phyloP scores from a whole-genome alignment of 208 protist genomes.

The Leishmania turanica region DNA sequence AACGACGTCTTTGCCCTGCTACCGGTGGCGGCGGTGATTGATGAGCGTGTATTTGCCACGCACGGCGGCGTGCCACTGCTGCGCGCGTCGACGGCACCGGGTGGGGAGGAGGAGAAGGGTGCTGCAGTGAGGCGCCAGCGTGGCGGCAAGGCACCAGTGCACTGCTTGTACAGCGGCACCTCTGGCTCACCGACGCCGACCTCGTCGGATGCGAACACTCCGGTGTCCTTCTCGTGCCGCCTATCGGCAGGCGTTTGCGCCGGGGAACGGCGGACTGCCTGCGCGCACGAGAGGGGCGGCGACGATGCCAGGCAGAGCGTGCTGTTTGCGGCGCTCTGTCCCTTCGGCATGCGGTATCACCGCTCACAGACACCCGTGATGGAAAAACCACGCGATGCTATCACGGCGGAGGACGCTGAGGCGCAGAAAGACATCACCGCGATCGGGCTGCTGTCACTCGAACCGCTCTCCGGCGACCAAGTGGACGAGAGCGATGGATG shows the following conservation, averaged over 20 bases:
- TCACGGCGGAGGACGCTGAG: neutral
- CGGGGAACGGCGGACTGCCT: neutral
- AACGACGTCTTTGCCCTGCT: slow-evolving; percentile 78
- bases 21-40: slow-evolving; percentile 85
- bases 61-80: slow-evolving; percentile 91
- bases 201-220: neutral
- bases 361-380: neutral
- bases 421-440: neutral
- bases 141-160: too few relatives aligned
- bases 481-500: neutral
- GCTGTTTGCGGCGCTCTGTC: neutral
- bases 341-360: neutral
- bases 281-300: neutral
- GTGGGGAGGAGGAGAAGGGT: neutral
- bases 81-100: slow-evolving; percentile 1
- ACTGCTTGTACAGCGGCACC: slow-evolving; percentile 2
- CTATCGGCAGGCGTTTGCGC: neutral
- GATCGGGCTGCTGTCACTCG: neutral
- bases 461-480: neutral
- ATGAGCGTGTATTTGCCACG: slow-evolving; percentile 78
- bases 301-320: neutral
- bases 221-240: neutral
- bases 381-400: neutral
- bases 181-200: slow-evolving; percentile 9
- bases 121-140: neutral